Conservation (phyloP, 768 basidiomycete species). For the Phylloporus sp. region DNA sequence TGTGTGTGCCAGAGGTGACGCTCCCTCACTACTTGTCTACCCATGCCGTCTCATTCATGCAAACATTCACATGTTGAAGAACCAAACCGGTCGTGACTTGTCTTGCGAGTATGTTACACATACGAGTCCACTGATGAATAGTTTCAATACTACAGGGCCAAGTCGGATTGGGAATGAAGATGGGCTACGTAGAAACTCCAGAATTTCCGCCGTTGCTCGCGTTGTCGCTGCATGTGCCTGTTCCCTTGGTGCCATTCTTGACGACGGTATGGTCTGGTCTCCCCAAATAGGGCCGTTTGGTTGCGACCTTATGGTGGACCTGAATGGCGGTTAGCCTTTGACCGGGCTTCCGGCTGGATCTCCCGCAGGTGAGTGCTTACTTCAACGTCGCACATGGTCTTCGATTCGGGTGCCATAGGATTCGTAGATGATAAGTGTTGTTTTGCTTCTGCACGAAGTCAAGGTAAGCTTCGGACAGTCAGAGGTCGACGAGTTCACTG, state of each 20-base stretch:
- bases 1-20: too few species aligned
- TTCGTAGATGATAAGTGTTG: not conserved
- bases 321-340: slow-evolving; percentile 4
- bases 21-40: not conserved
- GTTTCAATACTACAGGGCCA: slow-evolving; percentile 7
- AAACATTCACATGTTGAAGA: not conserved
- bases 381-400: slow-evolving; percentile 10
- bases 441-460: slow-evolving; percentile 5
- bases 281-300: slow-evolving; percentile 18
- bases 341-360: not conserved
- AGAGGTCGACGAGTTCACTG: slow-evolving; percentile 1
- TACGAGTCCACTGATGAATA: not conserved
- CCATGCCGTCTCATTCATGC: not conserved
- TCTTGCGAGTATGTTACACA: slow-evolving; percentile 8
- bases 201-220: not conserved
- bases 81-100: not conserved
- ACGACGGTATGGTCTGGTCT: not conserved
- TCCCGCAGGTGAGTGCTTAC: not conserved
- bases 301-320: slow-evolving; percentile 1
- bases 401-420: not conserved
- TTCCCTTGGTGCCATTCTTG: not conserved
- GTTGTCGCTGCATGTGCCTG: not conserved
- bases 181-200: not conserved
- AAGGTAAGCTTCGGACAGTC: not conserved
- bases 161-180: not conserved